Evolutionary conservation across 208 protist species (phyloP).

Genomic region (Acanthamoeba castellanii): DNA sequence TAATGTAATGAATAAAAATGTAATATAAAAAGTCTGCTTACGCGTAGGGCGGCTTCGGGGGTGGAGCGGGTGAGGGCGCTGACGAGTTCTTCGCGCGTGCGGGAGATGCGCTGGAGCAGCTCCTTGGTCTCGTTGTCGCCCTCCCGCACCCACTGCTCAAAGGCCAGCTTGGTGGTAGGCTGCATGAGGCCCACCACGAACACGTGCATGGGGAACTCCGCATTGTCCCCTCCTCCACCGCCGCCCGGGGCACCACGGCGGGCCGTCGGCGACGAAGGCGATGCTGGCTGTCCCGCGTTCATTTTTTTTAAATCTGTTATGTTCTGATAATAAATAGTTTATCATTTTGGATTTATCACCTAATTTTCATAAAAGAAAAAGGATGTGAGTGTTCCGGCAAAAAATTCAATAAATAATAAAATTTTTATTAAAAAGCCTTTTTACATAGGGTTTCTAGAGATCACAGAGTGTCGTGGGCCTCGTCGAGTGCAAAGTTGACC

Average conservation of each 20-base stretch:
- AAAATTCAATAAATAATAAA: no score
- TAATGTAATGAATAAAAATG: no score
- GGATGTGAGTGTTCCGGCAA: no score
- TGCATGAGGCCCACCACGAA: background rate
- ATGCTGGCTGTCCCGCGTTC: background rate
- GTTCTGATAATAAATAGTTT: no score
- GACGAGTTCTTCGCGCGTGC: background rate
- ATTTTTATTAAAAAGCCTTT: no score
- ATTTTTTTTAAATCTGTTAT: no score
- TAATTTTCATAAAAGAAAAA: no score
- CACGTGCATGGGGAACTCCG: background rate
- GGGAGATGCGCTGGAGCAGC: conserved; percentile 23
- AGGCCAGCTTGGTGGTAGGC: background rate
- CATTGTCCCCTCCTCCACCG: background rate
- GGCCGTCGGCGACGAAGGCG: background rate
- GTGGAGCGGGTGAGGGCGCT: background rate
- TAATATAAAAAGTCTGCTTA: no score
- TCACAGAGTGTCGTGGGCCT: no score
- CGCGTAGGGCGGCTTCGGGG: background rate
- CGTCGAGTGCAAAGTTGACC: background rate
- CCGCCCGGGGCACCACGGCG: no score
- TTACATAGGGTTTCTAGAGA: no score
- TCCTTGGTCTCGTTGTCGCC: background rate
- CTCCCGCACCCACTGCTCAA: background rate
- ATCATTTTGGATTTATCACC: no score